Conservation (phyloP, 2,329 filamentous ascomycete genomes). For the Aspergillus floridensis region DNA sequence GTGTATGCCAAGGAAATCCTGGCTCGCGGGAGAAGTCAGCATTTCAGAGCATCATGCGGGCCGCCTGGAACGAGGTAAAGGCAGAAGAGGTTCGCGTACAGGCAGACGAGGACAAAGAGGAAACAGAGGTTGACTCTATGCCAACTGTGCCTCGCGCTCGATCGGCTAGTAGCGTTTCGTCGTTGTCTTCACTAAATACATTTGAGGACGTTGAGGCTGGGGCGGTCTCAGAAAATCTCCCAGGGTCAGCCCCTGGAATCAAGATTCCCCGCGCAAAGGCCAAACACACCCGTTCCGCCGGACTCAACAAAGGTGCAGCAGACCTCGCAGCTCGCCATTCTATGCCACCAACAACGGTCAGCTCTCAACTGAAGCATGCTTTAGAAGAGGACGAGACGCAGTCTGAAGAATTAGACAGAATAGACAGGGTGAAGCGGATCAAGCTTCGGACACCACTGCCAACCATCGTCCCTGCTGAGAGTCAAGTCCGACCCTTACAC, state of each 20-base stretch:
- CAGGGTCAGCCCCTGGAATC: conserved; percentile 19
- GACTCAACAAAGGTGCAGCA: conserved; percentile 25
- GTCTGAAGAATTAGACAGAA: conserved; percentile 16
- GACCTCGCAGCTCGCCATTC: conserved; percentile 13
- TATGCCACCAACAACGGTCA: conserved; percentile 23
- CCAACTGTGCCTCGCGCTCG: conserved; percentile 19
- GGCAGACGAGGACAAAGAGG: background rate
- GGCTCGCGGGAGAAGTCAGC: conserved; percentile 24
- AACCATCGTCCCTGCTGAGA: conserved; percentile 23
- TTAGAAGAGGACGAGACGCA: conserved; percentile 30
- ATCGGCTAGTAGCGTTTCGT: conserved; percentile 34
- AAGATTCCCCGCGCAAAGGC: conserved; percentile 19
- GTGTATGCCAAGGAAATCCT: conserved; percentile 28
- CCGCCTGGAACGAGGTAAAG: conserved; percentile 24
- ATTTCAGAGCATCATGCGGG: conserved; percentile 33
- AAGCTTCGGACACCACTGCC: conserved; percentile 23
- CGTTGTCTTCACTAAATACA: conserved; percentile 41
- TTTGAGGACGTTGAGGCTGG: conserved; percentile 32
- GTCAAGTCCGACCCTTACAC: conserved; percentile 24
- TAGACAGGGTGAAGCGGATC: conserved; percentile 23
- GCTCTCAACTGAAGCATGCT: conserved; percentile 27
- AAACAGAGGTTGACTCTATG: conserved; percentile 1
- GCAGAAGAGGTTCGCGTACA: conserved; percentile 12
- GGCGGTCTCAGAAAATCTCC: conserved; percentile 9
- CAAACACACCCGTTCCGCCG: conserved; percentile 26